Conservation (phyloP, 2,329 filamentous ascomycete genomes). For the Amauroascus niger region DNA sequence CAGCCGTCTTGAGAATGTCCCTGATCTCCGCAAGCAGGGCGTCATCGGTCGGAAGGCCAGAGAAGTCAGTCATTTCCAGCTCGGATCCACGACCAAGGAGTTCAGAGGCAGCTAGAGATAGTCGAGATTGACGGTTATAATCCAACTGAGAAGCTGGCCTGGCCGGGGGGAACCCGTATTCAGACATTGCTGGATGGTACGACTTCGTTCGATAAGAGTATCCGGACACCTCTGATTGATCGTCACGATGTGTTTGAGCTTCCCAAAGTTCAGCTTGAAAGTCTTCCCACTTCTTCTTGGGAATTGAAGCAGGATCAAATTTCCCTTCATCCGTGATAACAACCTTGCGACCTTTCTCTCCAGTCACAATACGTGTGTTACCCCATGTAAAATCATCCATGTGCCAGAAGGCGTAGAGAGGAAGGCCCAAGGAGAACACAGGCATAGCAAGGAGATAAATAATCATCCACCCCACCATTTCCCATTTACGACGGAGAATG, state of each 20-base stretch:
- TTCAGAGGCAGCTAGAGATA: slow-evolving; percentile 69
- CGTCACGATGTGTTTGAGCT: slow-evolving; percentile 70
- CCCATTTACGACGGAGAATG: slow-evolving; percentile 92
- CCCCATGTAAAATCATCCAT: slow-evolving; percentile 99
- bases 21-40: slow-evolving; percentile 86
- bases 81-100: slow-evolving; percentile 47
- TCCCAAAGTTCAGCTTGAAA: slow-evolving; percentile 98
- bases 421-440: slow-evolving; percentile 81
- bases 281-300: slow-evolving; percentile 98
- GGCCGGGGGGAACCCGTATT: slow-evolving; percentile 61
- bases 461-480: slow-evolving; percentile 99
- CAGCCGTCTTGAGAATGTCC: slow-evolving; percentile 80
- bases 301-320: slow-evolving; percentile 85
- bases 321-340: slow-evolving; percentile 95
- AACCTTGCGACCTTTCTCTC: slow-evolving; percentile 84
- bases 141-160: slow-evolving; percentile 52
- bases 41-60: slow-evolving; percentile 75
- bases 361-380: slow-evolving; percentile 93
- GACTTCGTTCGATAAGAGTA: slow-evolving; percentile 89
- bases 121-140: slow-evolving; percentile 53
- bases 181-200: slow-evolving; percentile 50
- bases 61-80: slow-evolving; percentile 64
- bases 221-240: slow-evolving; percentile 84
- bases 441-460: slow-evolving; percentile 87
- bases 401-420: slow-evolving; percentile 94